These are phyloP conservation scores for Penicillium roqueforti DNA, from an alignment of 495 filamentous ascomycete genomes.

Conservation along the genomic window DNA sequence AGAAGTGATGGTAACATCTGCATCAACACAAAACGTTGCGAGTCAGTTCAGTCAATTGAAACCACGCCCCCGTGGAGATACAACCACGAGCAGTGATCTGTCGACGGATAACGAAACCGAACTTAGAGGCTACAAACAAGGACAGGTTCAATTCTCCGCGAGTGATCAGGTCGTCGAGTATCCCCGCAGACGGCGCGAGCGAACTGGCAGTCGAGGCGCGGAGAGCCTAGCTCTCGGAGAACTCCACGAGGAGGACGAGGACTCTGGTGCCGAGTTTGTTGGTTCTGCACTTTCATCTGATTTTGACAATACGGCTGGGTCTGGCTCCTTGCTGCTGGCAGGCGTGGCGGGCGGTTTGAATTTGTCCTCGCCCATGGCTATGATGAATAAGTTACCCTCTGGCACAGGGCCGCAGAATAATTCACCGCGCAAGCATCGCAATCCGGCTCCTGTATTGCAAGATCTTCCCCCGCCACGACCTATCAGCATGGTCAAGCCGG, in stretches of 20 bases:
- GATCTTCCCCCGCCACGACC: conserved; percentile 90
- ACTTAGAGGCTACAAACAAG: conserved; percentile 58
- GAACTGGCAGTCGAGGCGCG: conserved; percentile 51
- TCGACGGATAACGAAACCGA: conserved; percentile 88
- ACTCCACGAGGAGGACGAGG: conserved; percentile 45
- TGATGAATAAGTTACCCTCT: conserved; percentile 44
- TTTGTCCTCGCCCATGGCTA: conserved; percentile 41
- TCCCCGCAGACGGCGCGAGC: conserved; percentile 54
- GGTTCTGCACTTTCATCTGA: conserved; percentile 62
- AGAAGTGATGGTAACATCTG: conserved; percentile 54
- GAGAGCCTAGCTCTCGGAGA: conserved; percentile 33
- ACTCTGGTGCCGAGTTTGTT: conserved; percentile 58
- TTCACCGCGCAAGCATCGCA: conserved; percentile 58
- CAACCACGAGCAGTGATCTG: conserved; percentile 85
- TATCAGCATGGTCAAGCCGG: conserved; percentile 75
- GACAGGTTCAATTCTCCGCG: conserved; percentile 50
- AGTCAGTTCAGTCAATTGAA: conserved; percentile 63
- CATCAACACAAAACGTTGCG: conserved; percentile 46
- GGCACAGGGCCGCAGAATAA: conserved; percentile 36
- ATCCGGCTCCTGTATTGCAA: conserved; percentile 57
- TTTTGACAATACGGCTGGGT: conserved; percentile 62
- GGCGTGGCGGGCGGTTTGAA: conserved; percentile 42
- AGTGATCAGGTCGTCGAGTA: conserved; percentile 54
- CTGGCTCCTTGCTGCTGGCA: conserved; percentile 52
- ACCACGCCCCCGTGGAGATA: conserved; percentile 73